Conservation (phyloP, 768 basidiomycete species). For the Tylopilus plumbeoviolaceoides region DNA sequence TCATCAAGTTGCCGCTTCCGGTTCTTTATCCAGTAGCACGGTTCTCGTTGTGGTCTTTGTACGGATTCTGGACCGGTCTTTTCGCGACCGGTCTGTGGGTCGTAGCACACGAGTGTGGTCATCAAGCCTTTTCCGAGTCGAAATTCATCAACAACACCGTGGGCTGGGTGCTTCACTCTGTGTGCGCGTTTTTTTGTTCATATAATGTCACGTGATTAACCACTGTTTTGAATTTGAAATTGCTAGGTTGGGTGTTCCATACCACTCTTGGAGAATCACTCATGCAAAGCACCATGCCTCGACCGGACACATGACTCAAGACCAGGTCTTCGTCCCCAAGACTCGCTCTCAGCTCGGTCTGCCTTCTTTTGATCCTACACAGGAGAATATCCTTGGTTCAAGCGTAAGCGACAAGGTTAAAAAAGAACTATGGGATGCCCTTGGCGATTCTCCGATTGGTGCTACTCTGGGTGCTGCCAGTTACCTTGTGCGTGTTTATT, state of each 20-base stretch:
- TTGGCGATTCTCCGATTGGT: constrained; percentile 87
- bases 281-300: constrained; percentile 96
- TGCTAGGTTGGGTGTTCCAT: constrained; percentile 84
- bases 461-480: constrained; percentile 48
- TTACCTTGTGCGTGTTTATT: constrained; percentile 51
- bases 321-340: constrained; percentile 92
- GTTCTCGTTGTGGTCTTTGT: constrained; percentile 72
- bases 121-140: constrained; percentile 93
- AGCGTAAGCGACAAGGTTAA: constrained; percentile 63
- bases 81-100: constrained; percentile 94
- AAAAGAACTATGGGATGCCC: constrained; percentile 75
- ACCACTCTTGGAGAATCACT: constrained; percentile 93
- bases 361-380: constrained; percentile 64
- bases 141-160: constrained; percentile 89
- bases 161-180: constrained; percentile 90
- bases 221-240: constrained; percentile 10
- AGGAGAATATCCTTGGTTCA: constrained; percentile 62
- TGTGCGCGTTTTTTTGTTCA: constrained; percentile 42
- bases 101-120: constrained; percentile 92
- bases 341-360: constrained; percentile 71
- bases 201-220: constrained; percentile 22
- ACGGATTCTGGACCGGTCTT: constrained; percentile 78
- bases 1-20: constrained; percentile 55
- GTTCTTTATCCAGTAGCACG: constrained; percentile 57
- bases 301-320: constrained; percentile 89